Conservation (phyloP, 2,329 filamentous ascomycete species). For the Apiospora arundinis region DNA sequence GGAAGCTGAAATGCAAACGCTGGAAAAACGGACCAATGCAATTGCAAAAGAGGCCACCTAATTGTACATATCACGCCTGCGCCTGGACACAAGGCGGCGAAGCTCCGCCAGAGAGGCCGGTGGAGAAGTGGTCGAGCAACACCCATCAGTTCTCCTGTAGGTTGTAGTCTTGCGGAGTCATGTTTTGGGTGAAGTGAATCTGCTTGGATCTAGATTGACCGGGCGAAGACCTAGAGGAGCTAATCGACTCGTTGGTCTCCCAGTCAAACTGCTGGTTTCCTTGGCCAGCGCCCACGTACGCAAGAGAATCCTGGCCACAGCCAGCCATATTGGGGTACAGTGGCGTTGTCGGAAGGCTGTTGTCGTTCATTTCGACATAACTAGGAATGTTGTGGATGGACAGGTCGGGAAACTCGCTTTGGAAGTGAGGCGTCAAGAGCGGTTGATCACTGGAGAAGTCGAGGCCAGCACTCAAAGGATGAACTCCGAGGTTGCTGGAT, state of each 20-base stretch:
- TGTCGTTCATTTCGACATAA: slow-evolving; percentile 51
- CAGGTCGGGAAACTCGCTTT: slow-evolving; percentile 53
- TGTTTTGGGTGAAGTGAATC: slow-evolving; percentile 54
- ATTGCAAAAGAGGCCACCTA: slow-evolving; percentile 17
- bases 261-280: slow-evolving; percentile 58
- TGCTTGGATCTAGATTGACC: slow-evolving; percentile 46
- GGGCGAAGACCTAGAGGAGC: slow-evolving; percentile 45
- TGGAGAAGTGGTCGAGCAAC: background rate
- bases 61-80: slow-evolving; percentile 15
- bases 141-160: slow-evolving; percentile 27
- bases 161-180: slow-evolving; percentile 51
- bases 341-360: slow-evolving; percentile 57
- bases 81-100: slow-evolving; percentile 12
- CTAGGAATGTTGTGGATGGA: slow-evolving; percentile 47
- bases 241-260: slow-evolving; percentile 51
- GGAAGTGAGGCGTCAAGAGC: slow-evolving; percentile 55
- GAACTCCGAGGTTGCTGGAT: slow-evolving; percentile 47
- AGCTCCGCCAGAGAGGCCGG: background rate
- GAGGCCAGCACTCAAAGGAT: slow-evolving; percentile 30
- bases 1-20: slow-evolving; percentile 18
- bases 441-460: slow-evolving; percentile 53
- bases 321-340: slow-evolving; percentile 52
- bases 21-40: slow-evolving; percentile 18
- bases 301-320: slow-evolving; percentile 42
- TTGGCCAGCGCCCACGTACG: background rate